Evolutionary conservation across 257 asterid genomes (phyloP).

Genomic region (Nicotiana tabacum): DNA sequence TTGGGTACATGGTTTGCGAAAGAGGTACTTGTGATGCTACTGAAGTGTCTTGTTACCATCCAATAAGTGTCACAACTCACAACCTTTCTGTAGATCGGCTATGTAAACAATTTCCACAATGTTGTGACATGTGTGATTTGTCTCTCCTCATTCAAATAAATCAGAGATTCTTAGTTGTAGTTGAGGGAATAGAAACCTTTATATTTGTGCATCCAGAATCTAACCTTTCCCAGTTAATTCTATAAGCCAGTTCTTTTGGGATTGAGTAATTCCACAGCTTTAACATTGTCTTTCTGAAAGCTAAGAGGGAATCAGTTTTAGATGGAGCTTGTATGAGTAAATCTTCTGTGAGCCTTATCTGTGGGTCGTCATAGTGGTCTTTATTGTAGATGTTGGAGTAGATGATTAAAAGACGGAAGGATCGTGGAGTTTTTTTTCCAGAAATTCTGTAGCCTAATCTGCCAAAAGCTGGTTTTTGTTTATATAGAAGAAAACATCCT

Average conservation of each 20-base stretch:
- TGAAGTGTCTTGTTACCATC: not conserved
- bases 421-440: not conserved
- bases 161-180: not conserved
- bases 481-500: not conserved
- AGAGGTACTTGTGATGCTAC: not conserved
- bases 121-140: not conserved
- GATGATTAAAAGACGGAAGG: not conserved
- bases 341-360: not conserved
- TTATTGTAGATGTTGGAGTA: not conserved
- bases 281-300: not conserved
- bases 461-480: not conserved
- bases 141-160: not conserved
- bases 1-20: not conserved
- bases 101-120: not conserved
- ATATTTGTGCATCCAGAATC: not conserved
- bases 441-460: not conserved
- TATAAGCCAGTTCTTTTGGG: not conserved
- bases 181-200: not conserved
- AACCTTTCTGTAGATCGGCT: not conserved
- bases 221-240: not conserved
- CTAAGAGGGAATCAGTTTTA: not conserved
- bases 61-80: not conserved
- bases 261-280: not conserved
- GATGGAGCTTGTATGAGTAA: not conserved
- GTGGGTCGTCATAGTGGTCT: not conserved